These are phyloP conservation scores for Auricularia cornea DNA, from an alignment of 768 basidiomycete genomes.

Conservation along the genomic window DNA sequence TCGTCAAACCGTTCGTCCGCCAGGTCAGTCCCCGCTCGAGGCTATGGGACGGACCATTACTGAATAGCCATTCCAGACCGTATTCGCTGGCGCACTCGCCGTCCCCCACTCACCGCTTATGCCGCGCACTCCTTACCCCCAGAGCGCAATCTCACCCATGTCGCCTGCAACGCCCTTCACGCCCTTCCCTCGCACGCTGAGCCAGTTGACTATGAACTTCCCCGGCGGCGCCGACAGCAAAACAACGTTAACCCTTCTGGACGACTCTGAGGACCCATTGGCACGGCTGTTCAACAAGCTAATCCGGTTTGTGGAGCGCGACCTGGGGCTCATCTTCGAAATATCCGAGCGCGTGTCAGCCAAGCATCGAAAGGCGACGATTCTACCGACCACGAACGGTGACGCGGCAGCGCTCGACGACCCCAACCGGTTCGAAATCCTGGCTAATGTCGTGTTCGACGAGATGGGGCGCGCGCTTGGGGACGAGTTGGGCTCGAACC, in stretches of 20 bases:
- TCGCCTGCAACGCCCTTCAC: slow-evolving; percentile 48
- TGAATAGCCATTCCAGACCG: slow-evolving; percentile 41
- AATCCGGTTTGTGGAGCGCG: slow-evolving; percentile 70
- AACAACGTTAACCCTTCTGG: slow-evolving; percentile 45
- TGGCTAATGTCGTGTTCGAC: slow-evolving; percentile 84
- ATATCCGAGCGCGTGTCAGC: slow-evolving; percentile 59
- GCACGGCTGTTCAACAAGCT: slow-evolving; percentile 74
- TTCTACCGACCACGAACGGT: slow-evolving; percentile 7
- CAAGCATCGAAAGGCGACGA: slow-evolving; percentile 26
- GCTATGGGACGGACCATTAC: slow-evolving; percentile 1
- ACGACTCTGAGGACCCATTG: slow-evolving; percentile 59
- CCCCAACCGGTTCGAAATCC: slow-evolving; percentile 60
- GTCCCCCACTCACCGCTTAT: slow-evolving; percentile 66
- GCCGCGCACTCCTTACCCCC: slow-evolving; percentile 64
- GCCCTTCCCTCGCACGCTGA: slow-evolving; percentile 36
- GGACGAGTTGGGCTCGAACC: slow-evolving; percentile 69
- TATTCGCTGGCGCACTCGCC: slow-evolving; percentile 60
- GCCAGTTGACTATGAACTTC: slow-evolving; percentile 19
- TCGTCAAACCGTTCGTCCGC: slow-evolving; percentile 68
- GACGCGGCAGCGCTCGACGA: slow-evolving; percentile 6
- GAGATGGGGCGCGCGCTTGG: slow-evolving; percentile 74
- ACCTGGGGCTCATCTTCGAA: slow-evolving; percentile 67
- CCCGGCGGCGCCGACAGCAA: slow-evolving; percentile 20
- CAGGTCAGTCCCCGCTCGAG: slow-evolving; percentile 40
- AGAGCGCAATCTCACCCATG: slow-evolving; percentile 36